Base-by-base conservation (phyloP, 306 rosid species). In the Trifolium fragiferum region DNA sequence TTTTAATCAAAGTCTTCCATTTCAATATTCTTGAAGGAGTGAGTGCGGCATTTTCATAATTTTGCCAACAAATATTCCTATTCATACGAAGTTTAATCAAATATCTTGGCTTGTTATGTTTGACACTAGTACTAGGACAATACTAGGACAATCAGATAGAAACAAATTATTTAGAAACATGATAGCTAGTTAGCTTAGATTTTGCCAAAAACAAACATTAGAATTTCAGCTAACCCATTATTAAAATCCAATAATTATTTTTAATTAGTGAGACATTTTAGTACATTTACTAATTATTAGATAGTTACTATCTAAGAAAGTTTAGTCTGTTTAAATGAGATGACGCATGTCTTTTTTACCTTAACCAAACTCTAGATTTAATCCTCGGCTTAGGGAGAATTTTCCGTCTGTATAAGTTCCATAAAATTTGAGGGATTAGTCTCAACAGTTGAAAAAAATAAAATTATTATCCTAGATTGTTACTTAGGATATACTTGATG, bases 401-500 rank as follows among this genome's bases (percentile, higher is more conserved):
- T 25, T 25, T 2, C 30, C 3, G 30, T 25, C 3, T 3, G 3
- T 25, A 0, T 25, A 25, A 2, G 2, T 25, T 2, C 3, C 30
- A 25, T 3, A 2, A 25, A 0, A 25, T 3, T 25, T 2, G 3
- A 25, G 3, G 3, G 30, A 25, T 25, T 25, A 25, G 3, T 25
- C 30, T 25, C 3, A 1, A 2, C 30, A 25, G 30, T 25, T 25
- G 30, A 0, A 25, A 25, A 25, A 25, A 25, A 25, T 3, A 25
- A 25, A 23, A 23, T 4, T 2, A 61, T n/a, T n/a, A n/a, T n/a
- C n/a, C 47, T 12, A 46, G 5, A 9, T n/a, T 15, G 38, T 21
- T 6, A 55, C 75, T 54, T 37, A 19, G 87, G 77, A 73, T 84
- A 68, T 75, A 5, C 80, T 66, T 19, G 67, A 68, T 73, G 72